These are phyloP conservation scores for Rhizophagus sp. DNA, from an alignment of 192 early-diverging fungal species.

Conservation along the genomic window DNA sequence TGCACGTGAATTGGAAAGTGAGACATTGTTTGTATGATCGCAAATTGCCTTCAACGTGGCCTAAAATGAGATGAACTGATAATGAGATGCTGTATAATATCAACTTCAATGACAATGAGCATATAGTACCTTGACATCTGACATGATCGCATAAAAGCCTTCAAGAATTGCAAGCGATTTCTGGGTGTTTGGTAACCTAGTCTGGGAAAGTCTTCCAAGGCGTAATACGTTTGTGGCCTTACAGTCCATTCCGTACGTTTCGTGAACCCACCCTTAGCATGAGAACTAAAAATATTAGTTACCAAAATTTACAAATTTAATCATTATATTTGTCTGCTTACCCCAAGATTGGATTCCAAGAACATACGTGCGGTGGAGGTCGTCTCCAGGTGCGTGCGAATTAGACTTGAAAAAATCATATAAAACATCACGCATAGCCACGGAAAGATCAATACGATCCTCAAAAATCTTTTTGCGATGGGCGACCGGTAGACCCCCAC, in stretches of 20 bases:
- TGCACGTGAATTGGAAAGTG: constrained; percentile 7
- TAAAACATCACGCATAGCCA: constrained; percentile 31
- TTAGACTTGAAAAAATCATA: constrained; percentile 31
- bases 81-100: constrained; percentile 21
- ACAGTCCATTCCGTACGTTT: constrained; percentile 23
- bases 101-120: constrained; percentile 12
- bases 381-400: constrained; percentile 23
- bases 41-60: constrained; percentile 17
- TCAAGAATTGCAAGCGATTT: constrained; percentile 26
- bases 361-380: constrained; percentile 27
- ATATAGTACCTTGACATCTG: constrained; percentile 25
- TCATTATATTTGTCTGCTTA: background rate
- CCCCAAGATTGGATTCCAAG: constrained; percentile 2
- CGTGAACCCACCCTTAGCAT: constrained; percentile 23
- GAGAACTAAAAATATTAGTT: constrained; percentile 3
- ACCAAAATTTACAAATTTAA: too few species aligned
- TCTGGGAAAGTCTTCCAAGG: constrained; percentile 19
- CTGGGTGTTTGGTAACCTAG: constrained; percentile 16
- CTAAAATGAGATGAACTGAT: constrained; percentile 25
- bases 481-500: constrained; percentile 29
- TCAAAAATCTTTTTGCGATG: constrained; percentile 32
- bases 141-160: constrained; percentile 25
- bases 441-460: constrained; percentile 25
- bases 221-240: constrained; percentile 28
- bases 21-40: constrained; percentile 19